A percentile compares a stretch with the other conserved stretches of the same genome.
phyloP scores from a whole-genome alignment of 2,329 filamentous ascomycete genomes.

The Penicillium paneum region DNA sequence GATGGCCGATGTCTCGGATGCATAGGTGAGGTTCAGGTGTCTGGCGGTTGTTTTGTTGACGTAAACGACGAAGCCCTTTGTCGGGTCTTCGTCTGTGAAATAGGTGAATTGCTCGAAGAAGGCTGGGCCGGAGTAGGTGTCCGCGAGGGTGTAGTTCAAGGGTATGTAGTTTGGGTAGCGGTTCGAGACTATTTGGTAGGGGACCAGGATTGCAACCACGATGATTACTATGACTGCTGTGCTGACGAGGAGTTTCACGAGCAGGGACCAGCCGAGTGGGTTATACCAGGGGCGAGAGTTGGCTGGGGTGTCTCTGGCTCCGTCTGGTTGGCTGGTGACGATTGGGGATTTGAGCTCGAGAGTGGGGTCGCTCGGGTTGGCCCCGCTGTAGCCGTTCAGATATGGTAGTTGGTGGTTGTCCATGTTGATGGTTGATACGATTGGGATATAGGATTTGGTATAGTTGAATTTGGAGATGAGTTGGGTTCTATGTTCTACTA shows the following conservation, averaged over 20 bases:
- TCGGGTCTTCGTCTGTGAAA: conserved; percentile 45
- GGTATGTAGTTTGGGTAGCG: conserved; percentile 45
- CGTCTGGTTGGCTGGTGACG: conserved; percentile 9
- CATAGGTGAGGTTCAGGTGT: conserved; percentile 59
- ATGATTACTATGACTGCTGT: conserved; percentile 43
- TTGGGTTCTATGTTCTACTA: neutral
- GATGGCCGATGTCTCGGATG: conserved; percentile 52
- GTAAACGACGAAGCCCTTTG: conserved; percentile 48
- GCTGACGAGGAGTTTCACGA: conserved; percentile 48
- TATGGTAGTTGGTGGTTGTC: conserved; percentile 15
- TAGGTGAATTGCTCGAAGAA: conserved; percentile 50
- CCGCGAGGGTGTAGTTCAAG: conserved; percentile 41
- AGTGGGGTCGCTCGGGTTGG: conserved; percentile 19
- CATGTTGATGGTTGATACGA: conserved; percentile 9
- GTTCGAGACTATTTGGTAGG: conserved; percentile 38
- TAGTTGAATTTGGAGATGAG: neutral
- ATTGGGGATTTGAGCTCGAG: conserved; percentile 19
- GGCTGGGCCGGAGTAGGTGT: conserved; percentile 40
- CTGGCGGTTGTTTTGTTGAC: conserved; percentile 31
- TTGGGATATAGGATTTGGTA: neutral
- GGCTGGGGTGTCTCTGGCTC: conserved; percentile 3
- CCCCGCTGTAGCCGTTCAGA: conserved; percentile 21
- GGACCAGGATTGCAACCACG: conserved; percentile 49
- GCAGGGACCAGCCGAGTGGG: conserved; percentile 54
- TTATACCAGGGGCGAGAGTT: conserved; percentile 41